Base-by-base conservation (phyloP, 2,329 filamentous ascomycete species). In the Colletotrichum euphorbiae region DNA sequence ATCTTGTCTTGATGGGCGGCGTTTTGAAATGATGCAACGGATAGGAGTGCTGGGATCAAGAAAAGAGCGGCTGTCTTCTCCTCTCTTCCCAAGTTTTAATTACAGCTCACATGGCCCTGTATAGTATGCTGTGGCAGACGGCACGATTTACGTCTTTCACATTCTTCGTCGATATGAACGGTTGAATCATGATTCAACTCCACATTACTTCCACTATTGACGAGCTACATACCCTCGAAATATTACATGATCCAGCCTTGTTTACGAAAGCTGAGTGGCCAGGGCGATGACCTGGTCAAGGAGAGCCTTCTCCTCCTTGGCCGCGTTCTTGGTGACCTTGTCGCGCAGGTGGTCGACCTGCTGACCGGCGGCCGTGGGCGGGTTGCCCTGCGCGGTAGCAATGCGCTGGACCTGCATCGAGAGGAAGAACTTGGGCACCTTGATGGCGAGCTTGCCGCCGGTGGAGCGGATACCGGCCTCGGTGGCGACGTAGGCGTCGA, bases 351-450 rank as follows among this genome's bases (percentile, higher is more conserved):
- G 87, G 59, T 87, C 82, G 9, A 89, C 86, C 74, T 85, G 83
- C 73, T 79, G 76, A 8, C 83, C 85, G 0, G 87, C 76, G n/a
- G 78, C 83, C 0, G 80, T 78, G 2, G 86, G 86, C 46, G 82
- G 75, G 58, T 83, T 84, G 0, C 87, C 87, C 77, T 89, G 85
- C 0, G 87, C 87, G 0, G 86, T 87, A 76, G 86, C 80, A 71
- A 89, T 89, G 21, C 87, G 80, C 45, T 84, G 83, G 38, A 89
- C 81, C 77, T 90, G 87, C 75, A 88, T 85, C 67, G 83, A 78
- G 46, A 89, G 75, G 75, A 89, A 89, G 82, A 90, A 90, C 77
- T 89, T 89, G 69, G 87, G 87, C 5, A 86, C 84, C 77, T 89
- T 89, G 77, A 89, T 85, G 2, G 80, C 83, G 17, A 89, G 77